Percentiles rank a stretch among this genome's conserved stretches.
These are phyloP conservation scores for Neurospora cerealis DNA, from an alignment of 495 filamentous ascomycete species.

Conservation along the genomic window DNA sequence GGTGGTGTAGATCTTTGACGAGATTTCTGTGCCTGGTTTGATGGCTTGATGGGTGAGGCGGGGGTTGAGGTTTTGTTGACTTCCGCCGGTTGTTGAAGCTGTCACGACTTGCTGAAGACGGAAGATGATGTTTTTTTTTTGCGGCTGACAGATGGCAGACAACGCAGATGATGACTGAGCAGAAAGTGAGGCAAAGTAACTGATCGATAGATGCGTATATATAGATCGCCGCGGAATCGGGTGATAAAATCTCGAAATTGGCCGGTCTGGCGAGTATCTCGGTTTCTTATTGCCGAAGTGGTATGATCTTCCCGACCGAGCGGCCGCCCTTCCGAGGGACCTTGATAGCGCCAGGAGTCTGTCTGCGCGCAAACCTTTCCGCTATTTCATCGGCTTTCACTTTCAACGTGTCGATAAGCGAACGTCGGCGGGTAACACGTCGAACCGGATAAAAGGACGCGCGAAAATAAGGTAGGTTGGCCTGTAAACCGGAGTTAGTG, in stretches of 20 bases:
- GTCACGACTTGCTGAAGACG: background rate
- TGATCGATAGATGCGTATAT: background rate
- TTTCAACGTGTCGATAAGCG: background rate
- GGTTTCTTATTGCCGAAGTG: background rate
- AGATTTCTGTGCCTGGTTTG: background rate
- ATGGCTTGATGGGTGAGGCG: background rate
- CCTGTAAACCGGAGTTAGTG: background rate
- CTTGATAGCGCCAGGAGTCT: background rate
- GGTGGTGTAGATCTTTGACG: background rate
- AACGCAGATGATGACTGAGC: background rate
- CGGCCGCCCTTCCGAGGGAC: background rate
- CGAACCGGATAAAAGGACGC: background rate
- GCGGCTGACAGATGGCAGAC: background rate
- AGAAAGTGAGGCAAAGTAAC: background rate
- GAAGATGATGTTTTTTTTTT: background rate
- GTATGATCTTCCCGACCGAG: too few species aligned
- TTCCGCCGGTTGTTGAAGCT: background rate
- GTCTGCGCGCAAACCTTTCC: background rate
- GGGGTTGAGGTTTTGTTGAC: background rate
- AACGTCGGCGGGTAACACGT: background rate
- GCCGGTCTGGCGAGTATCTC: background rate
- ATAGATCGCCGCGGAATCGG: background rate
- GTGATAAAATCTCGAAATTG: background rate
- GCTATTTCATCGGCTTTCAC: background rate
- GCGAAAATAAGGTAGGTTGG: background rate